Base-by-base conservation (phyloP, 2,329 filamentous ascomycete species). In the Fusarium luffae region DNA sequence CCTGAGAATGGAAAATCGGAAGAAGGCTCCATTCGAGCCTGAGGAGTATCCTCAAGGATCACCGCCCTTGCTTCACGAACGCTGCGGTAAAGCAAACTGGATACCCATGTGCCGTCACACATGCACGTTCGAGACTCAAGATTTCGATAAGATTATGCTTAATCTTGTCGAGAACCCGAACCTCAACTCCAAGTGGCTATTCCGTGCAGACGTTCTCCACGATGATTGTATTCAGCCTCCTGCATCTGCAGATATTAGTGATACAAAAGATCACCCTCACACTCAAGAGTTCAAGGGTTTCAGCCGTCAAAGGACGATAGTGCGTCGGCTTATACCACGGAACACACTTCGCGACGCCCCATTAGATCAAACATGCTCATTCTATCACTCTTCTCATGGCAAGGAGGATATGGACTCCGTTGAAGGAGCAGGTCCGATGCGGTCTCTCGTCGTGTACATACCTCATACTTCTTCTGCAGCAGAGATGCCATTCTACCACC, bases 401-500 rank as follows among this genome's bases (percentile, higher is more conserved):
- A 41, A 34, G 16, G 55, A 52, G 23, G 57, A 54, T 21, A 14
- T 59, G 41, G 50, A 54, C 10, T 23, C 63, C 69, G 21, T 74
- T 13, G 68, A 71, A 52, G 68, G 65, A 42, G 75, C 79, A 21
- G 74, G 76, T 27, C 72, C 69, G 28, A 32, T 64, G 41, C 72
- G 76, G 58, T 76, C 79, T 14, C 72, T 82, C 7, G 88, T 97
- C 18, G 79, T 97, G 34, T 97, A 97, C 77, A 84, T 92, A 8
- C 93, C 95, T 10, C 94, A 97, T 79, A 84, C 89, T 11, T 78
- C 84, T 32, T 82, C 82, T 2, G 81, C 85, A 13, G 83, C 86
- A 16, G 86, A 91, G 4, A 85, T 96, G 66, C 95, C 95, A 2
- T 97, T 92, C 80, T 98, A 98, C 79, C 94, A 98, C 76, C 95